phyloP scores from a whole-genome alignment of 2,329 filamentous ascomycete genomes.

The Aspergillus sp. region DNA sequence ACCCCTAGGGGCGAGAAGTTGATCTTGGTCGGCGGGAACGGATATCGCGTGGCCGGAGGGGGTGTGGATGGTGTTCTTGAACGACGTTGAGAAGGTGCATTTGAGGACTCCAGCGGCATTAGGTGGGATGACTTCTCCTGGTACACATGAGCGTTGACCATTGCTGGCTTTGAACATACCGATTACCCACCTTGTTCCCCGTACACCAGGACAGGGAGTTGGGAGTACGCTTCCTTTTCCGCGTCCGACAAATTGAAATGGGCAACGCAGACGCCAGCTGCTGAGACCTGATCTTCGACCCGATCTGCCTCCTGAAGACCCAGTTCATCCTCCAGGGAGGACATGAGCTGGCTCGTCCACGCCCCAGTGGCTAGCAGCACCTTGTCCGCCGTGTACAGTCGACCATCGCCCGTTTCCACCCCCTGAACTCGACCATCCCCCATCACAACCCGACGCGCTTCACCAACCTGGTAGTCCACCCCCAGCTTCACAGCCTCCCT shows the following conservation, averaged over 20 bases:
- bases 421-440: constrained; percentile 42
- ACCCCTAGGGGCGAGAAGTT: constrained; percentile 41
- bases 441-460: constrained; percentile 46
- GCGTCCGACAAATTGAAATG: constrained; percentile 54
- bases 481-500: constrained; percentile 45
- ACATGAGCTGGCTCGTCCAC: constrained; percentile 55
- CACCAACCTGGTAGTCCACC: constrained; percentile 45
- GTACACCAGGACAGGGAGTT: constrained; percentile 56
- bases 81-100: constrained; percentile 60
- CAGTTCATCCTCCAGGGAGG: constrained; percentile 47
- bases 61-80: constrained; percentile 54
- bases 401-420: constrained; percentile 49
- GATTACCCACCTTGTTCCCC: constrained; percentile 37
- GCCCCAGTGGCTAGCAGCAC: constrained; percentile 58
- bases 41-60: constrained; percentile 54
- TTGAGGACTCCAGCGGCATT: constrained; percentile 55
- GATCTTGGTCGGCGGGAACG: constrained; percentile 45
- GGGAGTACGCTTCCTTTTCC: constrained; percentile 49
- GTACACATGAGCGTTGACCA: neutral
- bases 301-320: constrained; percentile 48
- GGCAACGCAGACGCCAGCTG: constrained; percentile 60
- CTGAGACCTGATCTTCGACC: constrained; percentile 54
- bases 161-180: neutral
- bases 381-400: constrained; percentile 50
- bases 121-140: constrained; percentile 48